Percentiles rank a stretch among this genome's conserved stretches.
phyloP scores from a whole-genome alignment of 139 green algal genomes.

The Dunaliella primolecta region DNA sequence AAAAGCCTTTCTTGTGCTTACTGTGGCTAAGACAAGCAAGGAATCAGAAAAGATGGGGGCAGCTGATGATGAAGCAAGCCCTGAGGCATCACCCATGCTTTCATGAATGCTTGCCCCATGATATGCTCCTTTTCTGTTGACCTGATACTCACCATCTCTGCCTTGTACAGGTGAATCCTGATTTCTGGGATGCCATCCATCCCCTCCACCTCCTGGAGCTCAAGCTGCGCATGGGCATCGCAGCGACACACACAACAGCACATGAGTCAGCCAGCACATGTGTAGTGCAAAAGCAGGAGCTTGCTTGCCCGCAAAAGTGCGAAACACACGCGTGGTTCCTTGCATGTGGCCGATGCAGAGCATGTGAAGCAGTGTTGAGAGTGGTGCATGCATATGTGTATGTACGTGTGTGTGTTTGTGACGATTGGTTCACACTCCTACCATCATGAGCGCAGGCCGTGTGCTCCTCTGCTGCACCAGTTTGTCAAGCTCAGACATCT shows the following conservation, averaged over 20 bases:
- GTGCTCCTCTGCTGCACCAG: neutral
- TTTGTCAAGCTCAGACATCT: neutral
- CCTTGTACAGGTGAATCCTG: constrained; percentile 16
- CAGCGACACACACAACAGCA: too few relatives aligned
- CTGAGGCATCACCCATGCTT: too few relatives aligned
- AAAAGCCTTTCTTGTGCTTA: neutral
- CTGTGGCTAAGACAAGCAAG: neutral
- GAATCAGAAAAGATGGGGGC: neutral
- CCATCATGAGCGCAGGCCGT: neutral
- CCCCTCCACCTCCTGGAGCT: neutral
- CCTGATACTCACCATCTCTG: constrained; percentile 22
- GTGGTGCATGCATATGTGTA: neutral
- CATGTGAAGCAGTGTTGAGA: neutral
- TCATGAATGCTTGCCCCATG: too few relatives aligned
- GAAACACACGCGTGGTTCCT: neutral
- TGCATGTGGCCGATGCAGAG: neutral
- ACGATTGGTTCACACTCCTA: too few relatives aligned
- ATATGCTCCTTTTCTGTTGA: too few relatives aligned
- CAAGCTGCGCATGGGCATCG: neutral
- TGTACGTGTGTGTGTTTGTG: neutral
- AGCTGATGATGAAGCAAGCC: neutral
- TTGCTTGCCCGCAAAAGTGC: neutral
- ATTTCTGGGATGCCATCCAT: neutral
- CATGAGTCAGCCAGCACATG: neutral
- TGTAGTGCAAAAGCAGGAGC: neutral